phyloP scores from a whole-genome alignment of 2,329 filamentous ascomycete genomes.

The Cladosporium cucumerinum region DNA sequence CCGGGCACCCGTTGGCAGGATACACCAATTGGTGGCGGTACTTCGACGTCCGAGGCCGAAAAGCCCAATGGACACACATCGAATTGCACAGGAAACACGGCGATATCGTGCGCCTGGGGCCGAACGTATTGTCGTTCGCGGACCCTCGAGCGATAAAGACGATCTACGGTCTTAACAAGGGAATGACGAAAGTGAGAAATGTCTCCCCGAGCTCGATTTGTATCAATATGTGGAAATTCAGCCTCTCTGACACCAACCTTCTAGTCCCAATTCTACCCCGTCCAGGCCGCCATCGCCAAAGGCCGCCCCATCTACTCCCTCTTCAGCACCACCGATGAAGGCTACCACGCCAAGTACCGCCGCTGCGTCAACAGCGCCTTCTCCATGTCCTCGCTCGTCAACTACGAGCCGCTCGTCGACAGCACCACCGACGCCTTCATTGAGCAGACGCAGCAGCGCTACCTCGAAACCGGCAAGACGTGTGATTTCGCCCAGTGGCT shows the following conservation, averaged over 20 bases:
- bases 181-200: constrained; percentile 59
- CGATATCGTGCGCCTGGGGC: constrained; percentile 70
- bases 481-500: constrained; percentile 71
- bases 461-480: constrained; percentile 39
- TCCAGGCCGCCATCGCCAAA: constrained; percentile 69
- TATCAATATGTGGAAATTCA: too few species aligned
- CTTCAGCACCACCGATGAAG: constrained; percentile 72
- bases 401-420: constrained; percentile 78
- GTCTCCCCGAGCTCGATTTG: neutral
- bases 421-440: constrained; percentile 71
- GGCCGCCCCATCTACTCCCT: constrained; percentile 67
- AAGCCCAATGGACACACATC: constrained; percentile 66
- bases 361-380: constrained; percentile 74
- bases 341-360: constrained; percentile 71
- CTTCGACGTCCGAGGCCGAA: constrained; percentile 61
- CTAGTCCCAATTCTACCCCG: constrained; percentile 66
- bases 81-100: constrained; percentile 68
- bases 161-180: constrained; percentile 81
- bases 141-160: constrained; percentile 68
- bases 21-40: constrained; percentile 74
- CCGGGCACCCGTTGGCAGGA: constrained; percentile 66
- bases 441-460: constrained; percentile 44
- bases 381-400: constrained; percentile 71
- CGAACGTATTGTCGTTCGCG: constrained; percentile 70
- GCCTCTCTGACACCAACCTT: neutral